Evolutionary conservation across 2,329 filamentous ascomycete genomes (phyloP), one percentile per base, ranked within the genome.

Genomic region (Madurella fahalii): DNA sequence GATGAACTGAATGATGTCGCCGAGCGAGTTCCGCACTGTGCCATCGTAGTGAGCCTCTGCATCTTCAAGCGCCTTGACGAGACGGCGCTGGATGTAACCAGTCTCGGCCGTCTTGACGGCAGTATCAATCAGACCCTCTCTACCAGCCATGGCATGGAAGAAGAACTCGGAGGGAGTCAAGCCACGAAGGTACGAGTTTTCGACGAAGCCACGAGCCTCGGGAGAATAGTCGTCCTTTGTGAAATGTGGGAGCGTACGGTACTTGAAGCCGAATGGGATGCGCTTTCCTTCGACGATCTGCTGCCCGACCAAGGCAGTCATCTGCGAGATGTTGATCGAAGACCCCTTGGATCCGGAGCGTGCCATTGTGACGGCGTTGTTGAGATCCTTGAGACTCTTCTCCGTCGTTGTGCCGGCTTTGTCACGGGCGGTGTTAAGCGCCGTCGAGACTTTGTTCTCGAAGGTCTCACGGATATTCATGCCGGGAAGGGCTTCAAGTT

Each of bases 101-200:
- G 95, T 99, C 73, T 99, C 95, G 17, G 94, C 94, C 61, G 94
- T 99, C 82, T 99, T 99, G 74, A 99, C 95, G 62, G 94, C 94
- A 50, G 94, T 99, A 81, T 99, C 94, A 65, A 99, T 99, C 52
- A 99, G 81, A 95, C 94, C 94, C 75, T 99, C 94, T 78, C 94
- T 86, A 90, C 94, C 94, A 79, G 94, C 94, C 94, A 99, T 99
- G 68, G 94, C 94, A 82, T 99, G 94, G 81, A 99, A 99, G 78
- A 96, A 99, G 76, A 99, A 99, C 65, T 99, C 94, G 1, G 89
- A 87, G 0, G 94, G 94, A 0, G 95, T 99, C 56, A 99, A 77
- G 53, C 94, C 94, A 77, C 94, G 89, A 12, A 99, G 83, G 66
- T 99, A 99, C 0, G 94, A 99, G 74, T 99, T 99, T 73, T 99